These are phyloP conservation scores for Ophiostoma tasmaniense DNA, from an alignment of 2,329 filamentous ascomycete species.

Conservation along the genomic window DNA sequence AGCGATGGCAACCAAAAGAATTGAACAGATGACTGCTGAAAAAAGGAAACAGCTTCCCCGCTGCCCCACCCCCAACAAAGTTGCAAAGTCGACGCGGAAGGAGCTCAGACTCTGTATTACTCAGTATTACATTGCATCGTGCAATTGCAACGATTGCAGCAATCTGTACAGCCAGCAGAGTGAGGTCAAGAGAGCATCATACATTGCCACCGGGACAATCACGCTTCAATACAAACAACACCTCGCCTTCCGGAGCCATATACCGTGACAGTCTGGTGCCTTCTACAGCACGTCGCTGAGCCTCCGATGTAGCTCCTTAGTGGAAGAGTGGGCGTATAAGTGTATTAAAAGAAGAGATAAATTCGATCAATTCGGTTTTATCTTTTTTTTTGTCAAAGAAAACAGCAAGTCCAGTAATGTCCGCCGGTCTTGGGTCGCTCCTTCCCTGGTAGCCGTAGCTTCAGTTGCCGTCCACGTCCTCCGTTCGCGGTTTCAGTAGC, in stretches of 20 bases:
- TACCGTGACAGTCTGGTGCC: neutral
- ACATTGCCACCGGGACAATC: too few relatives aligned
- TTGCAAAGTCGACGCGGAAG: neutral
- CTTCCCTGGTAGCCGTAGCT: conserved; percentile 4
- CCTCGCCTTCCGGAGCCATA: neutral
- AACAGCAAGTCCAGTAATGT: neutral
- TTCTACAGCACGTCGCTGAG: conserved; percentile 3
- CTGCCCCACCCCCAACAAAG: conserved; percentile 16
- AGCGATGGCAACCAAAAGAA: neutral
- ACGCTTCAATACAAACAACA: too few relatives aligned
- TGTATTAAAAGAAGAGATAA: neutral
- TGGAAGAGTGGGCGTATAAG: conserved; percentile 4
- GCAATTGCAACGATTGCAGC: too few relatives aligned
- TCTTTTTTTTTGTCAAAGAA: neutral
- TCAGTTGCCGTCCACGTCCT: neutral
- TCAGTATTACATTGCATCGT: neutral
- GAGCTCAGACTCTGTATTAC: too few relatives aligned
- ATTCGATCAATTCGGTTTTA: neutral
- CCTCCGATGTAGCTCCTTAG: conserved; percentile 17
- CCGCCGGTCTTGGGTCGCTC: conserved; percentile 2
- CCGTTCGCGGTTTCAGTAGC: neutral
- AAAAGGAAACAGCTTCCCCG: conserved; percentile 8
- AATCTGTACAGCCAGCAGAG: neutral
- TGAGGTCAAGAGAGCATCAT: too few relatives aligned
- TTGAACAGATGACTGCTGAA: neutral